phyloP scores from a whole-genome alignment of 2,329 filamentous ascomycete species.

The Hymenoscyphus salicellus region DNA sequence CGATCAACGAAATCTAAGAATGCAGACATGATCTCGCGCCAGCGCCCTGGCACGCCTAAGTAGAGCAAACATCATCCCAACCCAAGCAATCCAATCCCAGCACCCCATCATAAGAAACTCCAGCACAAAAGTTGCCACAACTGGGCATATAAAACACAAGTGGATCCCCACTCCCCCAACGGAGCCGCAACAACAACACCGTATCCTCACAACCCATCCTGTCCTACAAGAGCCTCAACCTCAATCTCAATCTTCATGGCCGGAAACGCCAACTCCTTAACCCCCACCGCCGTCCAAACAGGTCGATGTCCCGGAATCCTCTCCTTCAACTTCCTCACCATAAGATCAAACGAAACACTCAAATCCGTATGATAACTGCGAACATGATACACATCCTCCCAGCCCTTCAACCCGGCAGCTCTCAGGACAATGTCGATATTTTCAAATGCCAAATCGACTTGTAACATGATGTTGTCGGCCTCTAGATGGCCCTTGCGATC shows the following conservation, averaged over 20 bases:
- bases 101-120: too few relatives aligned
- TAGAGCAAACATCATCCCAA: too few relatives aligned
- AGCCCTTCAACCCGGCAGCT: not conserved
- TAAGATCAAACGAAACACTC: not conserved
- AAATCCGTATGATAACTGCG: not conserved
- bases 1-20: not conserved
- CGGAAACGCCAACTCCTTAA: not conserved
- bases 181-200: not conserved
- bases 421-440: conserved; percentile 2
- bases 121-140: too few relatives aligned
- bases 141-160: too few relatives aligned
- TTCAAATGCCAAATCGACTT: not conserved
- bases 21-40: not conserved
- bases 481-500: not conserved
- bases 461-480: not conserved
- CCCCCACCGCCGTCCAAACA: not conserved
- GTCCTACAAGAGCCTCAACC: conserved; percentile 2
- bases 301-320: conserved; percentile 3
- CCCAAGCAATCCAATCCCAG: too few relatives aligned
- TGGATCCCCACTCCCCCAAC: not conserved
- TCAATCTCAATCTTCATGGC: conserved; percentile 6
- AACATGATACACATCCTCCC: not conserved
- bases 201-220: not conserved
- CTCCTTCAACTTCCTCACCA: not conserved
- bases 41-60: not conserved